phyloP scores from a whole-genome alignment of 371 early-diverging fungal species.

The Coemansia sp. region DNA sequence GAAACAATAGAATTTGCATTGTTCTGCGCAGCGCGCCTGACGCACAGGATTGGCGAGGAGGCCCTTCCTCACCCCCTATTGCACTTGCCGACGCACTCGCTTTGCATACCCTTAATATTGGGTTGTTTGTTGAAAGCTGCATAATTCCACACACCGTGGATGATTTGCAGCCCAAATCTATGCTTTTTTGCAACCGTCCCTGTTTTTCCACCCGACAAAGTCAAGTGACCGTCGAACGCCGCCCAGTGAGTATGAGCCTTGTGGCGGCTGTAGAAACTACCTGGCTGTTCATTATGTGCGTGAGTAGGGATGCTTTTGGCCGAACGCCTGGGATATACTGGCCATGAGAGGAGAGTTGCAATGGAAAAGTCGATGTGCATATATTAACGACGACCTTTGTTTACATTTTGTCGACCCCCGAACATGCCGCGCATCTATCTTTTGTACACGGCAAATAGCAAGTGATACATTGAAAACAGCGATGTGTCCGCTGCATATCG shows the following conservation, averaged over 20 bases:
- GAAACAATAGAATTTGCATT: not conserved
- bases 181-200: not conserved
- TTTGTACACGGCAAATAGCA: not conserved
- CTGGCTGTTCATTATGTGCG: not conserved
- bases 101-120: not conserved
- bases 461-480: not conserved
- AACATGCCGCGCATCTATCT: not conserved
- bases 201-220: not conserved
- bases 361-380: not conserved
- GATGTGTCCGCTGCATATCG: not conserved
- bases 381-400: not conserved
- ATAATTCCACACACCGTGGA: not conserved
- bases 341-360: not conserved
- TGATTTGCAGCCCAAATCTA: not conserved
- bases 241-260: not conserved
- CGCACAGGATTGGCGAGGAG: not conserved
- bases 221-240: conserved; percentile 1
- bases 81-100: conserved; percentile 3
- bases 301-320: not conserved
- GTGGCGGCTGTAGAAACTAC: conserved; percentile 5
- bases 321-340: not conserved
- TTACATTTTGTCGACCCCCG: not conserved
- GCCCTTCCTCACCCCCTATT: not conserved
- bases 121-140: not conserved
- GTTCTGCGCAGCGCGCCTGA: not conserved